A percentile compares a stretch with the other conserved stretches of the same genome.
Evolutionary conservation across 176 grass and related monocot genomes (phyloP).

Genomic region (Microstegium vimineum): DNA sequence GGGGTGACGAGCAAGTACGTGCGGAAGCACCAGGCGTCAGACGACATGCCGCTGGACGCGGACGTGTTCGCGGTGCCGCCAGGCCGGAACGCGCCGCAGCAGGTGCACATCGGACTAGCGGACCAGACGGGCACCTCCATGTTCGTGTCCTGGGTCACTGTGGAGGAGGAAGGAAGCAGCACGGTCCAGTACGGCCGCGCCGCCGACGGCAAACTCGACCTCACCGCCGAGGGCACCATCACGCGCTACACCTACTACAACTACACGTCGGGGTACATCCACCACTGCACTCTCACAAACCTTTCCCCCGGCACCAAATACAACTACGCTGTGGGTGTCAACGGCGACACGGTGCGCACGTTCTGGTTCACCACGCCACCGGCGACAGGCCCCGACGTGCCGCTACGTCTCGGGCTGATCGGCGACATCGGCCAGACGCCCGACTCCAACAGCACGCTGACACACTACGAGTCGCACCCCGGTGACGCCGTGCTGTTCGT

Average conservation of each 20-base stretch:
- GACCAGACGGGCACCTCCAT: conserved; percentile 49
- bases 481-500: conserved; percentile 55
- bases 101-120: conserved; percentile 75
- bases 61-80: conserved; percentile 18
- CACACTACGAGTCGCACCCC: conserved; percentile 40
- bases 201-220: conserved; percentile 19
- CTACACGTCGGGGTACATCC: conserved; percentile 82
- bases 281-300: conserved; percentile 43
- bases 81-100: background rate
- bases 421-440: conserved; percentile 59
- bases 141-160: conserved; percentile 64
- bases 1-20: conserved; percentile 46
- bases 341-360: conserved; percentile 30
- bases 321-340: conserved; percentile 61
- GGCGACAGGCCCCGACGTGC: conserved; percentile 42
- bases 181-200: conserved; percentile 46
- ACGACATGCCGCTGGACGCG: conserved; percentile 49
- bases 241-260: conserved; percentile 50
- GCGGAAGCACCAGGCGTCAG: background rate
- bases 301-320: conserved; percentile 49
- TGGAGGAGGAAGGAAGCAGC: conserved; percentile 36
- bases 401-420: conserved; percentile 56
- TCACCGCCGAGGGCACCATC: conserved; percentile 24
- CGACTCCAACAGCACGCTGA: conserved; percentile 60
- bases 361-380: conserved; percentile 72